phyloP scores from a whole-genome alignment of 441 rosid species.

The Corymbia calophylla region DNA sequence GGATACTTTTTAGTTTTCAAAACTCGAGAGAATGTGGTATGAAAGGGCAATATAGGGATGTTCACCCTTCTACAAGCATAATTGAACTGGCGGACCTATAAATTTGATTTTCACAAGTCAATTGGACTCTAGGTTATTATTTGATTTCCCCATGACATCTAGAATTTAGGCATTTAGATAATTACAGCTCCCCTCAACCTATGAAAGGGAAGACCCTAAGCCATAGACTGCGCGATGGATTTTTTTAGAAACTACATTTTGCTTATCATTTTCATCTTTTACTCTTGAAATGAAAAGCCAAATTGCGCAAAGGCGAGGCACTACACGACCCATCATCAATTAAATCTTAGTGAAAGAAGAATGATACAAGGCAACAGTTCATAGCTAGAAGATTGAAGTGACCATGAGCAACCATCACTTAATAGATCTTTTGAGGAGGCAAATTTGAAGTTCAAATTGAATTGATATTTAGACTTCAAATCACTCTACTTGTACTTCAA shows the following conservation, averaged over 20 bases:
- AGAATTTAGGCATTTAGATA: neutral
- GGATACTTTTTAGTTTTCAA: neutral
- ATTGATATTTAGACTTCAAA: no score
- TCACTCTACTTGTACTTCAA: no score
- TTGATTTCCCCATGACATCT: neutral
- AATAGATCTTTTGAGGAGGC: no score
- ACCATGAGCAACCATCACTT: no score
- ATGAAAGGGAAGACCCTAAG: neutral
- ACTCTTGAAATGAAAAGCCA: neutral
- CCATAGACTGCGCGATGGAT: neutral
- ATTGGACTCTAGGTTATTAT: neutral
- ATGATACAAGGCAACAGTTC: no score
- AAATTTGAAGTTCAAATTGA: no score
- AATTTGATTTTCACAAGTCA: neutral
- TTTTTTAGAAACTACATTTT: accelerated
- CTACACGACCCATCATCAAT: no score
- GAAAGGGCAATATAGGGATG: neutral
- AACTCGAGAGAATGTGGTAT: neutral
- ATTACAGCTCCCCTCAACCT: neutral
- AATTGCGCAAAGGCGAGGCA: no score
- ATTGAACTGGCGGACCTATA: neutral
- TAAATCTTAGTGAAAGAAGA: no score
- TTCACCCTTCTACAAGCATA: neutral
- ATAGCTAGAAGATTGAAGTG: no score
- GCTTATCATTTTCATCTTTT: neutral